phyloP scores from a whole-genome alignment of 202 grass and related monocot genomes.

The Musa balbisiana region DNA sequence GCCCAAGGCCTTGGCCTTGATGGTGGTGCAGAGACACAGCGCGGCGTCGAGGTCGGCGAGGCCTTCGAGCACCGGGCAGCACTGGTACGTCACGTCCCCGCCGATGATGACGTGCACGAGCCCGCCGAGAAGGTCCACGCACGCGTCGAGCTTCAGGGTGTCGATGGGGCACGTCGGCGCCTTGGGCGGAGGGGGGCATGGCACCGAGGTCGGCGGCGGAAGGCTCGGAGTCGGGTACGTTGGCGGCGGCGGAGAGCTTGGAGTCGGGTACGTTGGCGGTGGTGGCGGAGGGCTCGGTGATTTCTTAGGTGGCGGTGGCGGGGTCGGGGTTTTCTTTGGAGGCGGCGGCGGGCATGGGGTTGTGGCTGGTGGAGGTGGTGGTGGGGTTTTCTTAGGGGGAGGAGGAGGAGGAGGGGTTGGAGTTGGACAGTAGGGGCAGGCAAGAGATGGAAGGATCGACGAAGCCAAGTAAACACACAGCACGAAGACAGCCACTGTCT shows the following conservation, averaged over 20 bases:
- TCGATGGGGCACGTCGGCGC: slow-evolving; percentile 52
- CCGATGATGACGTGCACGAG: slow-evolving; percentile 45
- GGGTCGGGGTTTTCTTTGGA: slow-evolving; percentile 16
- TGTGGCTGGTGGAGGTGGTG: slow-evolving; percentile 20
- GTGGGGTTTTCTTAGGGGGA: neutral
- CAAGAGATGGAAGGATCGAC: slow-evolving; percentile 25
- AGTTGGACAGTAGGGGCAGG: slow-evolving; percentile 37
- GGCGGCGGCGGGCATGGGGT: slow-evolving; percentile 28
- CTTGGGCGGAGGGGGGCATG: slow-evolving; percentile 25
- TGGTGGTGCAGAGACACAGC: slow-evolving; percentile 84
- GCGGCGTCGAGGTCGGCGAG: slow-evolving; percentile 78
- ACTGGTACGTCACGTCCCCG: slow-evolving; percentile 20
- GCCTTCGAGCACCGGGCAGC: slow-evolving; percentile 65
- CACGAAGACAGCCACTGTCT: slow-evolving; percentile 16
- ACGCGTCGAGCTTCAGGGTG: slow-evolving; percentile 71
- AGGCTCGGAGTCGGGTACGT: slow-evolving; percentile 19
- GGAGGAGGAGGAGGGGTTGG: neutral
- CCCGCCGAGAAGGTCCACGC: slow-evolving; percentile 70
- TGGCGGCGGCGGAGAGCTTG: slow-evolving; percentile 26
- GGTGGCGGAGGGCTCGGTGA: slow-evolving; percentile 17
- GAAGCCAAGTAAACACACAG: slow-evolving; percentile 18
- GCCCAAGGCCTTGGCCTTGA: slow-evolving; percentile 53
- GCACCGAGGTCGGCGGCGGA: slow-evolving; percentile 35
- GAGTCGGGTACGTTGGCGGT: slow-evolving; percentile 15
- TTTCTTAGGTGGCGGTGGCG: slow-evolving; percentile 27